Evolutionary conservation across 208 protist species (phyloP).

Genomic region (Leishmania arabica): DNA sequence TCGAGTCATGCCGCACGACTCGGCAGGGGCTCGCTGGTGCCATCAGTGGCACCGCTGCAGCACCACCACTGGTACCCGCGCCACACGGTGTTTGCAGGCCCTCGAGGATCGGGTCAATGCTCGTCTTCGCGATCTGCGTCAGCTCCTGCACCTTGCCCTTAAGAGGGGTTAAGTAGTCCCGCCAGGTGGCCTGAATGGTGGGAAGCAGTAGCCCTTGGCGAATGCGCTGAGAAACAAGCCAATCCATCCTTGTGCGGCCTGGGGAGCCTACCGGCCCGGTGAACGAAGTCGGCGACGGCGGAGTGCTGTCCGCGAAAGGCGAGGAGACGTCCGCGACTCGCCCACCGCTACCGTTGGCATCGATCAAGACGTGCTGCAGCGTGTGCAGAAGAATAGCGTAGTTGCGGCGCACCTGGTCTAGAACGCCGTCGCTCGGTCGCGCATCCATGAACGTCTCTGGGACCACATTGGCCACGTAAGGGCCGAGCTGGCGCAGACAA

Average conservation of each 20-base stretch:
- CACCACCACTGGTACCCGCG: background rate
- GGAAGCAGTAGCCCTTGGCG: conserved; percentile 44
- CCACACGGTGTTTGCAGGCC: conserved; percentile 12
- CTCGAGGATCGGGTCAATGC: conserved; percentile 39
- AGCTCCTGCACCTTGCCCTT: conserved; percentile 44
- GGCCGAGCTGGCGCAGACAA: conserved; percentile 15
- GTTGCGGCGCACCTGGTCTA: conserved; percentile 37
- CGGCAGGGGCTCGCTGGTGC: background rate
- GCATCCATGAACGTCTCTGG: conserved; percentile 62
- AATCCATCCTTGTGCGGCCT: background rate
- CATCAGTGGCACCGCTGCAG: background rate
- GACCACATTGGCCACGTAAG: conserved; percentile 59
- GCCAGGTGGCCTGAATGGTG: conserved; percentile 55
- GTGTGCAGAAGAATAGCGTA: conserved; percentile 44
- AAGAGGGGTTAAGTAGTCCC: conserved; percentile 53
- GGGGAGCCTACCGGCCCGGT: background rate
- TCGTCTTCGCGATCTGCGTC: conserved; percentile 38
- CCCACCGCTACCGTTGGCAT: background rate
- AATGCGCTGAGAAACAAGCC: conserved; percentile 22
- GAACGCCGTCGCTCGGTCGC: conserved; percentile 30
- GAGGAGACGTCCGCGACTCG: background rate
- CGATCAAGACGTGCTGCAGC: conserved; percentile 33
- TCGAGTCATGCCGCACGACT: background rate
- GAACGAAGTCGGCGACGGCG: background rate
- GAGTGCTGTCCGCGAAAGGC: background rate